Base-by-base conservation (phyloP, 345 rosid species). In the Theobroma cacao region DNA sequence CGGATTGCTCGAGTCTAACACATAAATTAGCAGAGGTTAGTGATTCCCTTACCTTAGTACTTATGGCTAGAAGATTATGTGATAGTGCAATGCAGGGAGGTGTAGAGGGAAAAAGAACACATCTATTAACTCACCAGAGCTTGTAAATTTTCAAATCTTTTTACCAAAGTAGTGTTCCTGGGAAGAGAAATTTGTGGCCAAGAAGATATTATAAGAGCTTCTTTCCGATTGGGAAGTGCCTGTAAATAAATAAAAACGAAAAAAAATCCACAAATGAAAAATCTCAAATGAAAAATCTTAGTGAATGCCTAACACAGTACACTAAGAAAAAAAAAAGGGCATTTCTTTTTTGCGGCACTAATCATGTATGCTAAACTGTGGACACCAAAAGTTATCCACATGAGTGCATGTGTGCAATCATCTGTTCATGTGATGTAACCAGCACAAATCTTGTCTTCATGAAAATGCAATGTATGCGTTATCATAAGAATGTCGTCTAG, bases 121-220 rank as follows among this genome's bases (percentile, higher is more conserved):
- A 73, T 52, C 33, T 75, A 66, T 18, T 47, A 74, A 83, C 97
- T 88, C 61, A 93, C 99, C 90, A 95, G 77, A 80, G 94, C 93
- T 81, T 93, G 94, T 63, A 95, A 85, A 80, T 93, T 95, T 82
- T 95, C 97, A 85, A 92, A 95, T 84, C 90, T 86, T 86, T 86
- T 93, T 13, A 93, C 81, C 59, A 91, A 85, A 75, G 74, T 86
- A 53, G 78, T 70, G 79, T 79, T 79, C 78, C 86, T 89, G 22
- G 98, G 97, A 82, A 95, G 97, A 78, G 94, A 90, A 79, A 82
- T 88, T 77, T 84, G 85, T 20, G 98, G 94, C 99, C 99, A 95
- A 22, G 94, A 73, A 73, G 99, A 92, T 81, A 95, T 87, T 78
- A 95, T 92, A 34, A 95, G 97, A 62, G 99, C 98, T 81, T 89